A percentile compares a stretch with the other conserved stretches of the same genome.
Evolutionary conservation across 129 eudicot genomes (phyloP).

Genomic region (Pittosporum tobira): DNA sequence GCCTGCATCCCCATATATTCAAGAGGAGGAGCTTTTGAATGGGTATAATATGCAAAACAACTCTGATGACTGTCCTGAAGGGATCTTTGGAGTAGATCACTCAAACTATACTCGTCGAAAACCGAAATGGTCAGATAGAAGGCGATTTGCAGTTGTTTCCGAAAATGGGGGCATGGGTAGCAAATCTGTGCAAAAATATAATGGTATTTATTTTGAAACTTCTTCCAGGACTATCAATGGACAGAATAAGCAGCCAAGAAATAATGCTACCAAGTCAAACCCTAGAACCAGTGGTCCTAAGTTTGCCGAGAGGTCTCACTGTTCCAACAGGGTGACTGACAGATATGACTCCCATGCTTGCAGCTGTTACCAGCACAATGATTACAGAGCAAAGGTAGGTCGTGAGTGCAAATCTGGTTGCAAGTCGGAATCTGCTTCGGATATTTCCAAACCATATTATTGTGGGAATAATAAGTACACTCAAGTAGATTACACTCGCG

Average conservation of each 20-base stretch:
- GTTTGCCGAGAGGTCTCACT: conserved; percentile 37
- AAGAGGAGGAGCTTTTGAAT: conserved; percentile 28
- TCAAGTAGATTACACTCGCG: conserved; percentile 41
- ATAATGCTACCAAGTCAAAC: conserved; percentile 31
- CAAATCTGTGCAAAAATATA: conserved; percentile 46
- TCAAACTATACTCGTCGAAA: conserved; percentile 41
- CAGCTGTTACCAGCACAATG: conserved; percentile 57
- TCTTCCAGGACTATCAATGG: conserved; percentile 37
- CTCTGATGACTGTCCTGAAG: conserved; percentile 30
- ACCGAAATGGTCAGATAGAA: conserved; percentile 51
- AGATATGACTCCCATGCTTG: conserved; percentile 52
- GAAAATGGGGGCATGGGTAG: conserved; percentile 37
- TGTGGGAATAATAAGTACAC: conserved; percentile 47
- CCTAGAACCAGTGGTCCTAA: conserved; percentile 37
- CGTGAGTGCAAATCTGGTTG: conserved; percentile 30
- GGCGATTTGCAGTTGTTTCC: conserved; percentile 31
- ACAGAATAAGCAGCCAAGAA: conserved; percentile 42
- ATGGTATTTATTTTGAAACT: conserved; percentile 43
- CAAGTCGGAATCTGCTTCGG: conserved; percentile 39
- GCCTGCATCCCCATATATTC: conserved; percentile 44
- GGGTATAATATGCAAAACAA: conserved; percentile 20
- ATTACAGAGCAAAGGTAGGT: conserved; percentile 40
- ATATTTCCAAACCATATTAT: conserved; percentile 44
- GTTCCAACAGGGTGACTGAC: conserved; percentile 44
- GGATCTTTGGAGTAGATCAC: conserved; percentile 39